Evolutionary conservation across 352 stramenopile species (phyloP), one percentile per base, ranked within the genome.

Genomic region (Globisporangium uncinulatum): DNA sequence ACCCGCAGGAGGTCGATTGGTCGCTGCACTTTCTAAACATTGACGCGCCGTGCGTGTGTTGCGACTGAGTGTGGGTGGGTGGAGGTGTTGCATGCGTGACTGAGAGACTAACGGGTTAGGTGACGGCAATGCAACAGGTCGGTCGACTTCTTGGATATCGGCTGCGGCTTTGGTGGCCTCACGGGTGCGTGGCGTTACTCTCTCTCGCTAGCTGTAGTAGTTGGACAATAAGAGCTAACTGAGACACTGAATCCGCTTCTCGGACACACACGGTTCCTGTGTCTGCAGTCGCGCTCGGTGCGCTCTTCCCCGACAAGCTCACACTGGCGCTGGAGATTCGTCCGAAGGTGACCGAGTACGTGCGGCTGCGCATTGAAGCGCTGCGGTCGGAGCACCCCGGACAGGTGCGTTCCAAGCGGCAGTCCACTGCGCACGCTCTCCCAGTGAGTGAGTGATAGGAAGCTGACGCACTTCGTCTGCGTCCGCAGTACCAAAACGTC

Each of bases 321-420:
- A 97, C 97, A 39, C 69, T 99, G n/a, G 96, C 93, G 13, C 73
- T 99, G 55, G 96, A 99, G 74, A 99, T 99, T 63, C 91, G 97
- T 39, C 83, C 94, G 61, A 99, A 99, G 66, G 87, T 97, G 55
- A 94, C 83, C 37, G 89, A 97, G 67, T 97, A 91, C 66, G 89
- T 97, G 41, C 86, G 88, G 49, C 68, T 96, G n/a, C 81, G 91
- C 46, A 96, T 97, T 62, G 87, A 97, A 45, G 85, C 86, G 11
- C 63, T 97, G 54, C 83, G 92, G 45, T 58, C 75, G 15, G 85
- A 97, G 61, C 69, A 92, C 24, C 67, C 79, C 10, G 67, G 69
- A 32, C 66, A 84, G 55, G 61, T 71, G 66, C n/a, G 44, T 41
- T 6, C 19, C n/a, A 50, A 4, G 14, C 4, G 43, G 15, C 5